These are phyloP conservation scores for Xylaria venustula DNA, from an alignment of 495 filamentous ascomycete genomes.

Conservation along the genomic window DNA sequence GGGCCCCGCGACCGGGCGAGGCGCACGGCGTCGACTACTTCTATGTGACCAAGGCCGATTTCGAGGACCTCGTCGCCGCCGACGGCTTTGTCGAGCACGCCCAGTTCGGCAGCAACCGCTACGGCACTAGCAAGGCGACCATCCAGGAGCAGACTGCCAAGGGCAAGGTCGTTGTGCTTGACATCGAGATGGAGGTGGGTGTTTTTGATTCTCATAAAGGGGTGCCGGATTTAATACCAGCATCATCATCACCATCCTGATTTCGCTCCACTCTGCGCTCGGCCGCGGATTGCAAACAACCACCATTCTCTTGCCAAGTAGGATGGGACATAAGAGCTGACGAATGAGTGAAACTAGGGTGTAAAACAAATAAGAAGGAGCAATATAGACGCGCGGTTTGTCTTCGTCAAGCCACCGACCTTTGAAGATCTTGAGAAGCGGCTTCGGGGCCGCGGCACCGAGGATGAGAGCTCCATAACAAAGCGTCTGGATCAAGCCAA, in stretches of 20 bases:
- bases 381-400: conserved; percentile 71
- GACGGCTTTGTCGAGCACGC: conserved; percentile 88
- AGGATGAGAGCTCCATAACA: conserved; percentile 71
- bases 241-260: background rate
- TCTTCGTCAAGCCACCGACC: conserved; percentile 82
- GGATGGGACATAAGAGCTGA: background rate
- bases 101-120: conserved; percentile 81
- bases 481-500: conserved; percentile 77
- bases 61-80: conserved; percentile 63
- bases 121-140: conserved; percentile 78
- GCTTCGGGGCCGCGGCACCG: conserved; percentile 78
- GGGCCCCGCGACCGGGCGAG: conserved; percentile 74
- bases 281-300: no score
- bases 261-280: no score
- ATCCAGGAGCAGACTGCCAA: conserved; percentile 70
- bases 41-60: conserved; percentile 68
- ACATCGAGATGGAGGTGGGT: conserved; percentile 89
- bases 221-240: background rate
- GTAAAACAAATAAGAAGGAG: conserved; percentile 90
- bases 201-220: background rate
- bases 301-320: background rate
- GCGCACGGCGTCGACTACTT: conserved; percentile 76
- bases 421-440: conserved; percentile 72
- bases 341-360: conserved; percentile 49
- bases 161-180: conserved; percentile 66